Percentiles rank a stretch among this genome's conserved stretches.
Evolutionary conservation across 495 filamentous ascomycete species (phyloP).

Genomic region (Cenococcum geophilum): DNA sequence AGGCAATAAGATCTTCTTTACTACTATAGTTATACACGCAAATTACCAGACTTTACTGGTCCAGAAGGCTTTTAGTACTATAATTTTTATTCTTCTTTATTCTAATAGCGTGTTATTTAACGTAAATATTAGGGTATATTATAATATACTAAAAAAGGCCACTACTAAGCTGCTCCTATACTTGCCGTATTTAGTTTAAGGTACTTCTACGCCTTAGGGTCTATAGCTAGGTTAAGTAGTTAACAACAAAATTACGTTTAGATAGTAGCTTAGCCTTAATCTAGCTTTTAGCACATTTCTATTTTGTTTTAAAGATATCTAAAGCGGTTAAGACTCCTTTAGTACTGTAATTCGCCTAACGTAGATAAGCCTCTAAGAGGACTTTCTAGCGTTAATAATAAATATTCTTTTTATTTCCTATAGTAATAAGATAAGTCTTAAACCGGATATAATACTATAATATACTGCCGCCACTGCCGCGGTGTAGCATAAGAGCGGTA

Average conservation of each 20-base stretch:
- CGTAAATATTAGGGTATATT: too few relatives aligned
- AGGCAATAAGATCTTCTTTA: not conserved
- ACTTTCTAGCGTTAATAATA: not conserved
- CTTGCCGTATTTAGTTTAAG: too few relatives aligned
- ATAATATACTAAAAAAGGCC: too few relatives aligned
- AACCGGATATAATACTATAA: not conserved
- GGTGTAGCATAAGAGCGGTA: conserved; percentile 2
- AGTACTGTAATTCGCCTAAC: not conserved
- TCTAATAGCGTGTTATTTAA: too few relatives aligned
- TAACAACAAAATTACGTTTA: too few relatives aligned
- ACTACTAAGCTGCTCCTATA: too few relatives aligned
- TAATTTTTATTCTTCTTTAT: too few relatives aligned
- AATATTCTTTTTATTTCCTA: not conserved
- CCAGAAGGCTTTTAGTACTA: not conserved
- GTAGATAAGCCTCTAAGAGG: not conserved
- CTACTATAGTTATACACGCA: not conserved
- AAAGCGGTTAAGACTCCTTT: not conserved
- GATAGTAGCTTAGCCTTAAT: too few relatives aligned
- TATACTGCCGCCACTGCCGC: not conserved
- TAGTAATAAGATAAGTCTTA: not conserved
- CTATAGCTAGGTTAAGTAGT: too few relatives aligned
- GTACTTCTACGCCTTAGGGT: too few relatives aligned
- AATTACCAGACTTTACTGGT: not conserved
- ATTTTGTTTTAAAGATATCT: not conserved
- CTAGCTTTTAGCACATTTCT: too few relatives aligned